Base-by-base conservation (phyloP, 2,329 filamentous ascomycete species). In the Penicillium sumatraense region DNA sequence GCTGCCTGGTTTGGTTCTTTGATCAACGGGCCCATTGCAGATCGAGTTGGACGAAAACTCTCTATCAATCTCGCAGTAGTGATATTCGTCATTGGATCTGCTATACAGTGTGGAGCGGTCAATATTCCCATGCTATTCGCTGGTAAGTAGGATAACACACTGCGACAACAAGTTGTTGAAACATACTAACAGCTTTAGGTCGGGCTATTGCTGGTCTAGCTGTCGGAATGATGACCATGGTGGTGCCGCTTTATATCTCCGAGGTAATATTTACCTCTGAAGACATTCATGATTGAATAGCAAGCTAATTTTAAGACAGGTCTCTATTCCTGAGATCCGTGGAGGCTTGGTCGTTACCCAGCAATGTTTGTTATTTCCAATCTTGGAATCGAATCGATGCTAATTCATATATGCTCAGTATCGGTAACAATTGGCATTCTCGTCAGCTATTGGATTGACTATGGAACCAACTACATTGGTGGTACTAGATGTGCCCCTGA, bases 181-280 rank as follows among this genome's bases (percentile, higher is more conserved):
- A 9, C 29, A 24, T 26, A 5, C 45, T 42, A 11, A 53, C 23
- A 16, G 35, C 6, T 27, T 13, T 47, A 61, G 75, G 77, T 5
- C 72, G 79, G 24, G 76, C 75, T 4, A 66, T 81, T 51, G 77
- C 78, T 14, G 80, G 80, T 1, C 54, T 81, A 9, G 72, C 76
- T 2, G 68, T 81, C 9, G 80, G 71, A 3, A 67, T 69, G 58
- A 61, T 80, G 46, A 75, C 73, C 4, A 78, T 78, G 71, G 79
- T 82, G 5, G 77, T 80, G 1, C 82, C 82, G 0, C 66, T 84
- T 21, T 84, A 84, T 62, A 83, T 83, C 41, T 81, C 78, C 3
- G 81, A 83, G 60, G 78, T 58, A 72, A 68, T 69, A 58, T 71
- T 7, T 4, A 10, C 20, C 7, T 18, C 3, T 18, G n/a, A n/a